These are phyloP conservation scores for Nectriaceae sp. DNA, from an alignment of 2,329 filamentous ascomycete genomes.

Conservation along the genomic window DNA sequence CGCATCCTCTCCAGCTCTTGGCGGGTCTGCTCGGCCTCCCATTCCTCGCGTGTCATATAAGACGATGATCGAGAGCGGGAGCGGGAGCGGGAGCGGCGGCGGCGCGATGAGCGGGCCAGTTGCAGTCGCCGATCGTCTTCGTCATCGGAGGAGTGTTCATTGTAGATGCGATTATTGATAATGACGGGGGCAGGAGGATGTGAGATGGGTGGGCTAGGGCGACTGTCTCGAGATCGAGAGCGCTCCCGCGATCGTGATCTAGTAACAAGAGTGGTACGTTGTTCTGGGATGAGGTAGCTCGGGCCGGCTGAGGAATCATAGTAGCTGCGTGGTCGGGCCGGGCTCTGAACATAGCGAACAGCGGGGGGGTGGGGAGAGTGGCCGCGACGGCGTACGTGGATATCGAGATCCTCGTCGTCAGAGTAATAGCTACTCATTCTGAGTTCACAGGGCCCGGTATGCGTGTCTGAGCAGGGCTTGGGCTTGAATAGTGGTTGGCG, in stretches of 20 bases:
- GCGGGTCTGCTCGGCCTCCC: slow-evolving; percentile 40
- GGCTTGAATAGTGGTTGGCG: background rate
- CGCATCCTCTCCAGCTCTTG: slow-evolving; percentile 48
- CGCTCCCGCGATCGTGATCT: slow-evolving; percentile 41
- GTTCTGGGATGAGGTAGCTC: slow-evolving; percentile 47
- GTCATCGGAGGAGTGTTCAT: slow-evolving; percentile 46
- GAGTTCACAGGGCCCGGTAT: background rate
- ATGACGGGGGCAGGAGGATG: slow-evolving; percentile 45
- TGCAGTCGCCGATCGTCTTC: slow-evolving; percentile 36
- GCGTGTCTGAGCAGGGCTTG: slow-evolving; percentile 1
- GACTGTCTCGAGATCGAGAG: slow-evolving; percentile 51
- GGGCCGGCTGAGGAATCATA: slow-evolving; percentile 44
- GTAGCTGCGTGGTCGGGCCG: slow-evolving; percentile 38
- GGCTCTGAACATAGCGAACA: slow-evolving; percentile 49
- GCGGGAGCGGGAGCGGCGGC: slow-evolving; percentile 29
- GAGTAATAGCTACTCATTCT: slow-evolving; percentile 47
- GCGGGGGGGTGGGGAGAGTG: slow-evolving; percentile 42
- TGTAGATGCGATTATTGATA: slow-evolving; percentile 59
- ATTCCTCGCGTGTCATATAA: slow-evolving; percentile 46
- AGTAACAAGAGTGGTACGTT: slow-evolving; percentile 46
- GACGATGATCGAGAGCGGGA: slow-evolving; percentile 31
- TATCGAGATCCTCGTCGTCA: slow-evolving; percentile 58
- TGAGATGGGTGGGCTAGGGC: slow-evolving; percentile 39
- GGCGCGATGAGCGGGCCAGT: slow-evolving; percentile 26
- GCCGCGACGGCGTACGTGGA: slow-evolving; percentile 47